phyloP scores from a whole-genome alignment of 345 rosid species.

The Citrus cavaleriei region DNA sequence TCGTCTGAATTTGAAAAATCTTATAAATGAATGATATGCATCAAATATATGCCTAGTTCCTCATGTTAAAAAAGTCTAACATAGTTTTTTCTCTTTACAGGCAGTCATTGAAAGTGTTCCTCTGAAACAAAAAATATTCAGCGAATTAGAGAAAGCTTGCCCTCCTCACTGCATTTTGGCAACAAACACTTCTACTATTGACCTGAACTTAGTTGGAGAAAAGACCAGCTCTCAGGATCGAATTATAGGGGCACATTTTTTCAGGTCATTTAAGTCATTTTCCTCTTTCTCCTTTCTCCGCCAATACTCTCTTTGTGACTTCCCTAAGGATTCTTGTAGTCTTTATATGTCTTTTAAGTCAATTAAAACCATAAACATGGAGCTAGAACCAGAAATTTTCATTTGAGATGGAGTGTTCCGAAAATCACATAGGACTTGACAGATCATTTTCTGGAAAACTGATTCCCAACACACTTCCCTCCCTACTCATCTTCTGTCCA shows the following conservation, averaged over 20 bases:
- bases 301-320: not conserved
- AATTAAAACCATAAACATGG: not conserved
- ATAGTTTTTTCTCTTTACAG: constrained; percentile 42
- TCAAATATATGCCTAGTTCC: not conserved
- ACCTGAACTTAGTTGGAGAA: constrained; percentile 71
- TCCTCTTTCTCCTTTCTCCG: not conserved
- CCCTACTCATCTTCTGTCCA: not conserved
- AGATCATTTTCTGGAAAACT: not conserved
- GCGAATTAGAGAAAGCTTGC: constrained; percentile 77
- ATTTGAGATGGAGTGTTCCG: not conserved
- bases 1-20: constrained; percentile 2
- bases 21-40: not conserved
- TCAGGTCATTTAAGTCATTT: constrained; percentile 50
- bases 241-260: constrained; percentile 93
- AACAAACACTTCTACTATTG: constrained; percentile 84
- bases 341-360: not conserved
- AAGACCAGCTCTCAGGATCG: constrained; percentile 76
- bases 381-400: not conserved
- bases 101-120: constrained; percentile 83
- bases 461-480: not conserved
- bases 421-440: not conserved
- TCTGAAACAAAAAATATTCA: constrained; percentile 83
- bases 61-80: not conserved
- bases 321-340: not conserved
- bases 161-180: constrained; percentile 91